These are phyloP conservation scores for Macrolepiota albuminosa DNA, from an alignment of 768 basidiomycete genomes.

Conservation along the genomic window DNA sequence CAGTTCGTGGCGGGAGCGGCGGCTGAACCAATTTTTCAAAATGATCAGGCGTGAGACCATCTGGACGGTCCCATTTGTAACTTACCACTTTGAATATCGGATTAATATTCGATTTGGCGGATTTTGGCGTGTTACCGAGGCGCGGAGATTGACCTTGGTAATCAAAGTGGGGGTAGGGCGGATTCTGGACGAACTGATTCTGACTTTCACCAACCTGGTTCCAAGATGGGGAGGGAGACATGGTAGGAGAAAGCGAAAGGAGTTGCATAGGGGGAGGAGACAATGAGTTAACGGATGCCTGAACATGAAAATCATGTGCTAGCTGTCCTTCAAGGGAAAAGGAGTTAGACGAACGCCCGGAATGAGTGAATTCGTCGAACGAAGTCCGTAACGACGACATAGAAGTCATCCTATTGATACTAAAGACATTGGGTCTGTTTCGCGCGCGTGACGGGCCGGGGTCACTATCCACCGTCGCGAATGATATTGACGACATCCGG, in stretches of 20 bases:
- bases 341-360: conserved; percentile 76
- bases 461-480: conserved; percentile 82
- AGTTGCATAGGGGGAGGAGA: conserved; percentile 77
- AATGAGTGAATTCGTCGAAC: conserved; percentile 68
- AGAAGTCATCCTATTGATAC: conserved; percentile 72
- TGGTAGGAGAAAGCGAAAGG: conserved; percentile 66
- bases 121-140: conserved; percentile 56
- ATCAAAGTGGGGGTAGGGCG: conserved; percentile 46
- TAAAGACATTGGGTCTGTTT: conserved; percentile 56
- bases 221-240: conserved; percentile 54
- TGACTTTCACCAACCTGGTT: conserved; percentile 40
- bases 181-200: conserved; percentile 22
- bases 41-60: conserved; percentile 31
- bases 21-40: conserved; percentile 38
- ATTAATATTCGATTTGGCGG: conserved; percentile 70
- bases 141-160: conserved; percentile 52
- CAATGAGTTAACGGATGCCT: conserved; percentile 63
- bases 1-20: conserved; percentile 44
- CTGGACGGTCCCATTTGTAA: conserved; percentile 36
- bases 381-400: conserved; percentile 72
- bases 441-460: conserved; percentile 72
- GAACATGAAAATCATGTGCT: conserved; percentile 67
- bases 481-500: conserved; percentile 74
- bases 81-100: conserved; percentile 91
- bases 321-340: conserved; percentile 74